Evolutionary conservation across 352 stramenopile genomes (phyloP), one percentile per base, ranked within the genome.

Genomic region (Globisporangium solare): DNA sequence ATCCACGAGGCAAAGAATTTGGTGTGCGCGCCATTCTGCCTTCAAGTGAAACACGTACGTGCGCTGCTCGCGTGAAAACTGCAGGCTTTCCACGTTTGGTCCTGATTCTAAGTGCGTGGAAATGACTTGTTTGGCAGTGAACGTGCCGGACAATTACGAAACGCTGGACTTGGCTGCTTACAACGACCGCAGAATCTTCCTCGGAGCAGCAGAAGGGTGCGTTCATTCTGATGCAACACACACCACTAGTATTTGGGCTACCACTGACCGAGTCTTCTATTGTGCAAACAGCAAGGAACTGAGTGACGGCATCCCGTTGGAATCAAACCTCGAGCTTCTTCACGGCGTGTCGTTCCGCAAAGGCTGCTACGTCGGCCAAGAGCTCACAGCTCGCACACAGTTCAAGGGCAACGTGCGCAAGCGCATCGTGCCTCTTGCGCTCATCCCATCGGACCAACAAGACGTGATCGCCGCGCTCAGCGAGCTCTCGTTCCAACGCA

Each of bases 361-460:
- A 68, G 94, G 94, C 7, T 98, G 94, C 78, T 98, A 98, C 64
- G 76, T 98, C 15, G 94, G 94, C 2, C 94, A 98, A 72, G 94
- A 98, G 63, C 79, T 98, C 27, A 97, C 89, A 1, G 94, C 94
- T 22, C 76, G 94, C 32, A 97, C 94, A 39, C 91, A 98, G 56
- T 98, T 97, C 65, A 95, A 95, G 61, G 86, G 83, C 42, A 93
- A 85, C 60, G 82, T 95, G 12, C 80, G 86, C 22, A 95, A 95
- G 63, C 78, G 86, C 37, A 73, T 91, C 49, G 65, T 94, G 31
- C 86, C 86, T 2, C 51, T 90, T 17, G 79, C 82, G n/a, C 54
- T 95, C 11, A 63, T 94, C 11, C 77, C 80, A n/a, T 55, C 73
- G 0, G 60, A 67, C 20, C 65, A 83, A 6, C 18, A 70, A 15